These are phyloP conservation scores for Gossypium aridum DNA, from an alignment of 441 rosid genomes.

Conservation along the genomic window DNA sequence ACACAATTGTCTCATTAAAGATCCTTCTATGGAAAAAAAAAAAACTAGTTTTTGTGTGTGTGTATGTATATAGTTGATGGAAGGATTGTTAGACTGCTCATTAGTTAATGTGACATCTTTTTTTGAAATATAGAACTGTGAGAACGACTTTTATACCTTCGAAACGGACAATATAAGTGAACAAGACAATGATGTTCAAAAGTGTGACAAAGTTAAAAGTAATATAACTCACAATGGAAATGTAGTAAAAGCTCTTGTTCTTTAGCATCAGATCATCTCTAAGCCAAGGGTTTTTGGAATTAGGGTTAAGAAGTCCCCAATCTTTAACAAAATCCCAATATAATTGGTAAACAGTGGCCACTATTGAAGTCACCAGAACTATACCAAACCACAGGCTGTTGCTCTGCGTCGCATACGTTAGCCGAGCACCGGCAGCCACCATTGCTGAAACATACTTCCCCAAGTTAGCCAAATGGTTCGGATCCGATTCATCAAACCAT, in stretches of 20 bases:
- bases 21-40: background rate
- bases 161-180: background rate
- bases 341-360: constrained; percentile 76
- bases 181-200: background rate
- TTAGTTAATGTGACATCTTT: background rate
- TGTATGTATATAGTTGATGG: background rate
- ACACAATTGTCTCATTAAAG: constrained; percentile 3
- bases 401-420: constrained; percentile 59
- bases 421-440: constrained; percentile 87
- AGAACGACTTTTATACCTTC: too few relatives aligned
- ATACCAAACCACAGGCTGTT: constrained; percentile 46
- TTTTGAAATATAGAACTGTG: too few relatives aligned
- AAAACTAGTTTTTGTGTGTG: too few relatives aligned
- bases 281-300: constrained; percentile 74
- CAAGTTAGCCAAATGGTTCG: constrained; percentile 77
- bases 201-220: background rate
- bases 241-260: constrained; percentile 58
- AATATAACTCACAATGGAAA: constrained; percentile 63
- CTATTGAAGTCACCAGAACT: constrained; percentile 58
- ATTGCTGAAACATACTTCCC: constrained; percentile 95
- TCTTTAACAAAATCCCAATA: constrained; percentile 98
- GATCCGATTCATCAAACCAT: constrained; percentile 83
- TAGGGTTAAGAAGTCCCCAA: constrained; percentile 80
- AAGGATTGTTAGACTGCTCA: background rate
- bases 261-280: constrained; percentile 76